These are phyloP conservation scores for Zarea fungicola DNA, from an alignment of 2,329 filamentous ascomycete genomes.

Conservation along the genomic window DNA sequence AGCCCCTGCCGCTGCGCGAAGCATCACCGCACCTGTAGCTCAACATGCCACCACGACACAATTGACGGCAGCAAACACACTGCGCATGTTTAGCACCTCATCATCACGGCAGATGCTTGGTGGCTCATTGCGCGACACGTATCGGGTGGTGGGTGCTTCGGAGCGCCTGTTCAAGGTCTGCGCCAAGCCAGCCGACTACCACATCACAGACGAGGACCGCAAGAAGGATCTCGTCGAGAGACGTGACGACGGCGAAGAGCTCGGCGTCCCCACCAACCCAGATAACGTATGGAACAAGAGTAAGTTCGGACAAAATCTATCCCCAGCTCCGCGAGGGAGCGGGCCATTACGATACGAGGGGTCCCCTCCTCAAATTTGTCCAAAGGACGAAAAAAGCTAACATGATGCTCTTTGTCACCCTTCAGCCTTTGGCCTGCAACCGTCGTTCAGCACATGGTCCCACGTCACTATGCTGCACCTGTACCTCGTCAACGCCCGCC, in stretches of 20 bases:
- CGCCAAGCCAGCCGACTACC: slow-evolving; percentile 68
- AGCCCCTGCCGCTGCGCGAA: slow-evolving; percentile 21
- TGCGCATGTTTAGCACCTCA: slow-evolving; percentile 34
- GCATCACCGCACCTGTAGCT: not conserved
- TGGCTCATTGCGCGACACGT: slow-evolving; percentile 40
- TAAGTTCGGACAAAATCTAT: slow-evolving; percentile 30
- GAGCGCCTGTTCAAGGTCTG: slow-evolving; percentile 75
- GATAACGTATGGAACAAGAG: slow-evolving; percentile 66
- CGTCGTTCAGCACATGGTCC: slow-evolving; percentile 93
- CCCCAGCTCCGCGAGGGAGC: no score
- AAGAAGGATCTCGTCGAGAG: slow-evolving; percentile 63
- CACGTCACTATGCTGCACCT: slow-evolving; percentile 96
- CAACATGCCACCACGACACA: slow-evolving; percentile 4
- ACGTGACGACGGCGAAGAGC: slow-evolving; percentile 73
- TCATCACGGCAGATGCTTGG: slow-evolving; percentile 27
- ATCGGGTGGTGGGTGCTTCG: slow-evolving; percentile 74
- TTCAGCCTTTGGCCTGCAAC: slow-evolving; percentile 68
- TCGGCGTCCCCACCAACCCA: slow-evolving; percentile 48
- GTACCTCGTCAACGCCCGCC: slow-evolving; percentile 79
- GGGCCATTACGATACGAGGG: no score
- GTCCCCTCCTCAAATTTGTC: not conserved
- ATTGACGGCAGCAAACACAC: not conserved
- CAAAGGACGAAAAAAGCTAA: not conserved
- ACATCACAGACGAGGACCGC: slow-evolving; percentile 61
- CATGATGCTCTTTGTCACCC: not conserved